These are phyloP conservation scores for Syncephalis plumigaleata DNA, from an alignment of 371 early-diverging fungal genomes.

Conservation along the genomic window DNA sequence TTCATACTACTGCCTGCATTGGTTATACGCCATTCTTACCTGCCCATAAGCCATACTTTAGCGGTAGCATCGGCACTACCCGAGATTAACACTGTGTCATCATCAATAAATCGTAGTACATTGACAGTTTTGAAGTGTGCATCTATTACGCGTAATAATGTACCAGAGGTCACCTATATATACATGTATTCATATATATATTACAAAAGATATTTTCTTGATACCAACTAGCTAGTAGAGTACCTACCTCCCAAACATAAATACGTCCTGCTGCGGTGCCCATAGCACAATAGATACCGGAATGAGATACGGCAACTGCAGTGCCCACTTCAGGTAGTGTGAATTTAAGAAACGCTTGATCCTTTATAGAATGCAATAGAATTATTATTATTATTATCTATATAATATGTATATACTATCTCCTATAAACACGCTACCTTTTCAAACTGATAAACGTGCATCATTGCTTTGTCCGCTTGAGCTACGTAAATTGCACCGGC, in stretches of 20 bases:
- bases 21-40: conserved; percentile 8
- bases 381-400: conserved; percentile 2
- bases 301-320: conserved; percentile 40
- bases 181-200: too few species aligned
- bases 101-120: conserved; percentile 46
- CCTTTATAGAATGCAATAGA: conserved; percentile 12
- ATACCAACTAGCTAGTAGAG: too few species aligned
- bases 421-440: conserved; percentile 20
- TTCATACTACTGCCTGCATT: too few species aligned
- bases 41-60: conserved; percentile 59
- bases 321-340: conserved; percentile 63
- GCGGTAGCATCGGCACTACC: conserved; percentile 78
- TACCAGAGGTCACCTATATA: conserved; percentile 47
- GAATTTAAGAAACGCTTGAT: conserved; percentile 48
- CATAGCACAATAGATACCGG: conserved; percentile 53
- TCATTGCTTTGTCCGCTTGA: conserved; percentile 46
- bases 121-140: conserved; percentile 77
- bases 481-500: conserved; percentile 32
- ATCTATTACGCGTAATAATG: conserved; percentile 61
- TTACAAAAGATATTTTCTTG: too few species aligned
- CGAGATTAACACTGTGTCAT: conserved; percentile 56
- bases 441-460: conserved; percentile 47
- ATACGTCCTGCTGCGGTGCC: conserved; percentile 65
- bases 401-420: not conserved
- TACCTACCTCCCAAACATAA: conserved; percentile 60